A percentile compares a stretch with the other conserved stretches of the same genome.
Evolutionary conservation across 441 rosid species (phyloP).

Genomic region (Gossypium davidsonii): DNA sequence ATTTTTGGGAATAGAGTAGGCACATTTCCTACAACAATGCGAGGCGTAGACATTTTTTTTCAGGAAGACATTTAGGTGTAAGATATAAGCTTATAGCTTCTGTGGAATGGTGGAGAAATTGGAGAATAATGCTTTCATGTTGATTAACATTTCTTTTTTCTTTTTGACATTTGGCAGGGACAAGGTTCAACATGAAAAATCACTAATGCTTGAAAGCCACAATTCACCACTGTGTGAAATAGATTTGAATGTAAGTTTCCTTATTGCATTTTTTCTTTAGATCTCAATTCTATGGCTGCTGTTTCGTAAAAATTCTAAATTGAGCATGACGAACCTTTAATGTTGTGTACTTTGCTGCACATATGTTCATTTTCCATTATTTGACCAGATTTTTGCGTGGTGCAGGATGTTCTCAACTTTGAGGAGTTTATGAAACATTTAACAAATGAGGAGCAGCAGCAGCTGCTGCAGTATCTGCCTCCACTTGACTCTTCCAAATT

Average conservation of each 20-base stretch:
- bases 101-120: neutral
- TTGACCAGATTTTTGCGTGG: conserved; percentile 11
- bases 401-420: conserved; percentile 73
- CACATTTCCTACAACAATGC: neutral
- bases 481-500: conserved; percentile 44
- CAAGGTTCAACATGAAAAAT: conserved; percentile 50
- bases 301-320: neutral
- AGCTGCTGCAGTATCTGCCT: conserved; percentile 65
- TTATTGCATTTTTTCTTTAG: neutral
- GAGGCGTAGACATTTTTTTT: neutral
- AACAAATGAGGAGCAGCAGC: conserved; percentile 71
- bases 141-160: conserved; percentile 18
- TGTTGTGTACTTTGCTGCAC: neutral
- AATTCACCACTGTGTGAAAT: conserved; percentile 61
- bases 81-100: conserved; percentile 8
- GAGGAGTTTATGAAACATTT: conserved; percentile 58
- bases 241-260: conserved; percentile 60
- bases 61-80: neutral
- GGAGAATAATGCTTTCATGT: neutral
- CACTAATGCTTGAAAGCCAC: conserved; percentile 47
- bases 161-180: conserved; percentile 48
- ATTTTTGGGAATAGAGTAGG: neutral
- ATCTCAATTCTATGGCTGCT: neutral
- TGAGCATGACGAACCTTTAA: neutral
- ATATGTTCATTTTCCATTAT: neutral